Percentiles rank a stretch among this genome's conserved stretches.
phyloP scores from a whole-genome alignment of 2,329 filamentous ascomycete species.

The Ambrosiella xylebori region DNA sequence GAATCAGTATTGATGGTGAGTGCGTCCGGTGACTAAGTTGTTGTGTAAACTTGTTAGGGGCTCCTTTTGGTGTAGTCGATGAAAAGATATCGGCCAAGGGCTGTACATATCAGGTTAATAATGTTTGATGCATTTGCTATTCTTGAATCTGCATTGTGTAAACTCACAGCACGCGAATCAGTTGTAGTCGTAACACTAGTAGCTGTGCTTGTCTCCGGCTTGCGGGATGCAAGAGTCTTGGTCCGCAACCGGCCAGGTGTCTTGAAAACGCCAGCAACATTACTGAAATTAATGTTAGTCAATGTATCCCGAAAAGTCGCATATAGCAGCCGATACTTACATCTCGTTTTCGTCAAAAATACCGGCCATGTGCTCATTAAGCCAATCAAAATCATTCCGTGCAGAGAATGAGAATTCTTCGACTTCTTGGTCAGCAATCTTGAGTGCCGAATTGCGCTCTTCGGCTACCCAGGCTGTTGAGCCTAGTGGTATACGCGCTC shows the following conservation, averaged over 20 bases:
- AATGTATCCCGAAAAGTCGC: not conserved
- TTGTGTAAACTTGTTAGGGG: slow-evolving; percentile 36
- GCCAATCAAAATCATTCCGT: slow-evolving; percentile 88
- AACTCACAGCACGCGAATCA: not conserved
- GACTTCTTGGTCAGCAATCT: slow-evolving; percentile 63
- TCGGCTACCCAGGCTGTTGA: slow-evolving; percentile 71
- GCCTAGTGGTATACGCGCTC: slow-evolving; percentile 53
- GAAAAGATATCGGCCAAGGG: slow-evolving; percentile 40
- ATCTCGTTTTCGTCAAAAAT: slow-evolving; percentile 76
- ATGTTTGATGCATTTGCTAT: not conserved
- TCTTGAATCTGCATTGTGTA: no score
- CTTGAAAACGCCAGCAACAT: slow-evolving; percentile 90
- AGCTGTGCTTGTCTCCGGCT: slow-evolving; percentile 28
- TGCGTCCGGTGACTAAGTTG: slow-evolving; percentile 29
- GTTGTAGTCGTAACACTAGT: not conserved
- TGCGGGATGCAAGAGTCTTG: slow-evolving; percentile 52
- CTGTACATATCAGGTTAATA: slow-evolving; percentile 20
- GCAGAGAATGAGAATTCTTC: slow-evolving; percentile 90
- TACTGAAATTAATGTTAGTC: slow-evolving; percentile 33
- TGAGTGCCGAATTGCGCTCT: slow-evolving; percentile 61
- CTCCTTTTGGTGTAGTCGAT: slow-evolving; percentile 35
- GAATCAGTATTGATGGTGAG: slow-evolving; percentile 22
- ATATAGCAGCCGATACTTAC: slow-evolving; percentile 30
- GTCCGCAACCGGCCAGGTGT: slow-evolving; percentile 70
- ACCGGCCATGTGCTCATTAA: slow-evolving; percentile 95